Conservation (phyloP, 2,329 filamentous ascomycete genomes). For the Acrodontium crateriforme region DNA sequence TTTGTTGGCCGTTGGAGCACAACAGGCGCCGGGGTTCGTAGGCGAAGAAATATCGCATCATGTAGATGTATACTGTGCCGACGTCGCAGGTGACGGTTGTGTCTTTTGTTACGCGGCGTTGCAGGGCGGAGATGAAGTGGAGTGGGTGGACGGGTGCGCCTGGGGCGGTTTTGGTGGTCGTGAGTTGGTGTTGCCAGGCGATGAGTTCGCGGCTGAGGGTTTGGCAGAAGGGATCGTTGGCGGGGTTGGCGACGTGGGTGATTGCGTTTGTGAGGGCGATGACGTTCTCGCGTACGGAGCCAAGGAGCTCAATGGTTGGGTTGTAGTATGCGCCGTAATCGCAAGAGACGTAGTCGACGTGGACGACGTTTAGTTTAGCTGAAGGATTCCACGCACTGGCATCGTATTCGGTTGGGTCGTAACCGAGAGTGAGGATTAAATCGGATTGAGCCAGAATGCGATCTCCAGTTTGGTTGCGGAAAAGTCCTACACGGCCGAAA, state of each 20-base stretch:
- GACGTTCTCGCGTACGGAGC: constrained; percentile 30
- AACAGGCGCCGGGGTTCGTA: constrained; percentile 33
- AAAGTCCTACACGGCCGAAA: constrained; percentile 35
- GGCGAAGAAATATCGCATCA: constrained; percentile 33
- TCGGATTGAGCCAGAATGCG: constrained; percentile 30
- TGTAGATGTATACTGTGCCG: constrained; percentile 37
- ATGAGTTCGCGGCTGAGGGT: constrained; percentile 24
- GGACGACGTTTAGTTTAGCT: constrained; percentile 26
- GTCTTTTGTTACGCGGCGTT: constrained; percentile 26
- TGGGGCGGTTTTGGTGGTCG: constrained; percentile 6
- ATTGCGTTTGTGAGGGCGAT: constrained; percentile 23
- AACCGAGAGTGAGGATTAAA: constrained; percentile 32
- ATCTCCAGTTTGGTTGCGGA: constrained; percentile 37
- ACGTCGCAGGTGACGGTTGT: constrained; percentile 34
- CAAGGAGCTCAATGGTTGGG: constrained; percentile 30
- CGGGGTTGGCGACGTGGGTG: constrained; percentile 20
- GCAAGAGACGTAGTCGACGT: constrained; percentile 29
- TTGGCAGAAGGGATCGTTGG: constrained; percentile 24
- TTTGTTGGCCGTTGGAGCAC: constrained; percentile 37
- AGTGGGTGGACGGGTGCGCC: constrained; percentile 30
- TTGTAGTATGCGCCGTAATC: constrained; percentile 31
- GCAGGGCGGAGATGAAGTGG: constrained; percentile 32
- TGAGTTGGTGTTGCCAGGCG: constrained; percentile 19
- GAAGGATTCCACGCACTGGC: constrained; percentile 32
- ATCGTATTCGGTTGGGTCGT: constrained; percentile 37